Conservation (phyloP, 352 stramenopile species). For the Phytophthora crassamura region DNA sequence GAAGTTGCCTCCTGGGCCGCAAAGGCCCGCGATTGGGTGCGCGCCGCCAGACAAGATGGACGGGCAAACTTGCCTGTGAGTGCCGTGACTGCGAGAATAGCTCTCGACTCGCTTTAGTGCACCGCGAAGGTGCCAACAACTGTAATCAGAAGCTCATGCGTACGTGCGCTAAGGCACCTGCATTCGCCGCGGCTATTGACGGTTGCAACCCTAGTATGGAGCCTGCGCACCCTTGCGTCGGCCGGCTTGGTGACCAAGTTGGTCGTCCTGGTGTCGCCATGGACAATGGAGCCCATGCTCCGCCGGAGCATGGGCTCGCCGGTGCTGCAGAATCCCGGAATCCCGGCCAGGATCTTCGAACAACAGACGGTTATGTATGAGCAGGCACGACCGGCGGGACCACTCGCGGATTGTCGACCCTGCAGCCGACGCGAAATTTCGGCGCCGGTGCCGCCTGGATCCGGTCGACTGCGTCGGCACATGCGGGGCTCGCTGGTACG, state of each 20-base stretch:
- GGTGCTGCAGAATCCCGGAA: no score
- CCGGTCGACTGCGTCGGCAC: constrained; percentile 3
- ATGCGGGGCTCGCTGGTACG: constrained; percentile 8
- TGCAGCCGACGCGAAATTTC: constrained; percentile 1
- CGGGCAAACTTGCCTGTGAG: constrained; percentile 5
- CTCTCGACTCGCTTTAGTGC: no score
- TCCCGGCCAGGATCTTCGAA: constrained; percentile 28
- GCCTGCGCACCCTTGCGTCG: constrained; percentile 14
- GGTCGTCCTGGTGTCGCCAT: no score
- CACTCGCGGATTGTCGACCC: constrained; percentile 10
- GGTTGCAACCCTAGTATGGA: constrained; percentile 20
- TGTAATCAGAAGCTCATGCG: constrained; percentile 30
- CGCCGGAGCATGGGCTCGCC: not conserved
- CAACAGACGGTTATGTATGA: constrained; percentile 28
- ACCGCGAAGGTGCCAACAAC: no score
- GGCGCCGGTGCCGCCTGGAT: not conserved
- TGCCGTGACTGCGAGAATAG: constrained; percentile 19
- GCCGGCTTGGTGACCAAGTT: not conserved
- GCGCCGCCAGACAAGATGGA: constrained; percentile 23
- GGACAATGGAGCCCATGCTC: no score
- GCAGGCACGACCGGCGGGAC: constrained; percentile 16
- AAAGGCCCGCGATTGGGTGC: not conserved
- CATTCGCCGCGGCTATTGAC: constrained; percentile 19
- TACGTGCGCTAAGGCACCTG: constrained; percentile 24
- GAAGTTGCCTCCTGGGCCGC: not conserved